A percentile compares a stretch with the other conserved stretches of the same genome.
These are phyloP conservation scores for Peniophora sp. DNA, from an alignment of 1,284 basidiomycete genomes.

Conservation along the genomic window DNA sequence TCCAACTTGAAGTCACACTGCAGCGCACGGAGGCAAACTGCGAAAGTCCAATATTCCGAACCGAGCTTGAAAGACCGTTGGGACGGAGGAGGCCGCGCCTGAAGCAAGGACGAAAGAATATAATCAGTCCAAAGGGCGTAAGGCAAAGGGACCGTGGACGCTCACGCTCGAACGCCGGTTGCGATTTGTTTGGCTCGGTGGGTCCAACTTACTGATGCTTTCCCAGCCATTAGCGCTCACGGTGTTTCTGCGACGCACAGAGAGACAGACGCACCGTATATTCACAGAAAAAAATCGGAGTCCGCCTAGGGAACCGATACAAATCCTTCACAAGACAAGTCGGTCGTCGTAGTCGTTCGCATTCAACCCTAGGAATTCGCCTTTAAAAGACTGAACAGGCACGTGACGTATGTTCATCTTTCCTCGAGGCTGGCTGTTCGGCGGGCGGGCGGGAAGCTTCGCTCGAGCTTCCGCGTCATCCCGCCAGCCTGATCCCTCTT, in stretches of 20 bases:
- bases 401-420: too few species aligned
- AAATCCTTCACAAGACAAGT: too few species aligned
- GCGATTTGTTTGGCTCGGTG: constrained; percentile 18
- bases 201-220: constrained; percentile 15
- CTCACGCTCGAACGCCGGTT: constrained; percentile 18
- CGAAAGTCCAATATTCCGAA: not conserved
- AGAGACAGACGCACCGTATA: not conserved
- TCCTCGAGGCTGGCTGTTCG: too few species aligned
- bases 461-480: too few species aligned
- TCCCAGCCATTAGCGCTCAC: constrained; percentile 1
- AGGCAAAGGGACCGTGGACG: constrained; percentile 14
- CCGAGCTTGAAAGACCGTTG: constrained; percentile 41
- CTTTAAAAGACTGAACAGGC: too few species aligned
- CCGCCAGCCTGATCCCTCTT: too few species aligned
- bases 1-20: too few species aligned
- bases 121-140: constrained; percentile 13
- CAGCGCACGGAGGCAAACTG: not conserved
- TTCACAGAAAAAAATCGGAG: too few species aligned
- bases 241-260: not conserved
- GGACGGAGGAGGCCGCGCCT: constrained; percentile 68
- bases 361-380: too few species aligned
- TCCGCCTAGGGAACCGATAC: too few species aligned
- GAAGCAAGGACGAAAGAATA: constrained; percentile 18
- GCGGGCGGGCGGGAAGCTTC: too few species aligned
- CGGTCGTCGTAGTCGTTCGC: too few species aligned